Percentiles rank a stretch among this genome's conserved stretches.
Evolutionary conservation across 352 stramenopile genomes (phyloP).

Genomic region (Phytophthora pinifolia): DNA sequence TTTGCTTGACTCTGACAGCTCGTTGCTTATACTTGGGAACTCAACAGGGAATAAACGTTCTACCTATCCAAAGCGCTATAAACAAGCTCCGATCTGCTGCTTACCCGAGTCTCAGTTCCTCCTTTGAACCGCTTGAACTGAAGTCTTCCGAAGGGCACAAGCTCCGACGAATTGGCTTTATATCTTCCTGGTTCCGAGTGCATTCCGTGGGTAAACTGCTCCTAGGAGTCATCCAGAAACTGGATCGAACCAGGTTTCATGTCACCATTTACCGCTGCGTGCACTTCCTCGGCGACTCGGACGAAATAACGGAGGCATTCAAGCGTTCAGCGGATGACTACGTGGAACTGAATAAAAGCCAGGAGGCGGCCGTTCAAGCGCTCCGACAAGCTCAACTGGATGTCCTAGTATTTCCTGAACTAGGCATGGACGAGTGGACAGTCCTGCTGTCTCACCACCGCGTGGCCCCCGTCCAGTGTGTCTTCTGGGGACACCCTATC

Average conservation of each 20-base stretch:
- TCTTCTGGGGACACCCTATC: slow-evolving; percentile 89
- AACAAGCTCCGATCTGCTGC: slow-evolving; percentile 31
- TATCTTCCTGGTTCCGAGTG: slow-evolving; percentile 64
- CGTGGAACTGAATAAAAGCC: slow-evolving; percentile 36
- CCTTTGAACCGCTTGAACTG: slow-evolving; percentile 7
- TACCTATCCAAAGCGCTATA: slow-evolving; percentile 36
- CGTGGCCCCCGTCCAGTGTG: slow-evolving; percentile 68
- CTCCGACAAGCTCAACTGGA: slow-evolving; percentile 62
- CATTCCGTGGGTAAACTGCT: slow-evolving; percentile 73
- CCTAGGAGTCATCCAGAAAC: slow-evolving; percentile 46
- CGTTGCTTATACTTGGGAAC: neutral
- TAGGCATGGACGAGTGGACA: slow-evolving; percentile 82
- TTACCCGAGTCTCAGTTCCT: slow-evolving; percentile 38
- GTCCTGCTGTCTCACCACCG: slow-evolving; percentile 72
- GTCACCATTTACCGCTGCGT: slow-evolving; percentile 52
- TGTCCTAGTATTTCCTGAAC: slow-evolving; percentile 77
- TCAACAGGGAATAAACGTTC: slow-evolving; percentile 34
- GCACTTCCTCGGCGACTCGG: slow-evolving; percentile 47
- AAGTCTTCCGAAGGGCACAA: slow-evolving; percentile 5
- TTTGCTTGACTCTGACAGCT: slow-evolving; percentile 2
- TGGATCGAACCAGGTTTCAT: slow-evolving; percentile 56
- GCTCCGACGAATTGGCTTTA: slow-evolving; percentile 44
- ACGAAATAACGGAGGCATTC: slow-evolving; percentile 52
- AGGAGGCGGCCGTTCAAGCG: slow-evolving; percentile 37
- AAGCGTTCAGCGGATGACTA: slow-evolving; percentile 45